Conservation (phyloP, 495 filamentous ascomycete species). For the Neurospora sp. region DNA sequence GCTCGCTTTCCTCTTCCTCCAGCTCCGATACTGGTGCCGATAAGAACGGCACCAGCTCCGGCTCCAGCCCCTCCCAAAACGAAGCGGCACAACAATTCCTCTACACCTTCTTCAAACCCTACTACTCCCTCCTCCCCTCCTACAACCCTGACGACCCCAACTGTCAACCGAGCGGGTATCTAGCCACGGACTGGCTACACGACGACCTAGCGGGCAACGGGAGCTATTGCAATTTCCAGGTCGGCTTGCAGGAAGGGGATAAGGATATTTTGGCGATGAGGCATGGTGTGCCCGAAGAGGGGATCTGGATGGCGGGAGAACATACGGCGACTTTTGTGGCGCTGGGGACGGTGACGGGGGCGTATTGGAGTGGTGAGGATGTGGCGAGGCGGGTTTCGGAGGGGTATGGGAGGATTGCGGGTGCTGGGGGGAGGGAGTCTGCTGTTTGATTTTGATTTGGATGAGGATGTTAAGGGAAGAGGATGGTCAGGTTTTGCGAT, state of each 20-base stretch:
- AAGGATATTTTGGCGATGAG: slow-evolving; percentile 66
- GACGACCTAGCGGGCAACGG: slow-evolving; percentile 82
- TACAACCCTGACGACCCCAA: slow-evolving; percentile 41
- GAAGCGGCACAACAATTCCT: slow-evolving; percentile 23
- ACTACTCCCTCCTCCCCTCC: slow-evolving; percentile 63
- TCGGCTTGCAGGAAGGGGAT: slow-evolving; percentile 60
- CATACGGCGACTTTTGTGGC: slow-evolving; percentile 88
- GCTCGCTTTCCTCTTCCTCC: slow-evolving; percentile 18
- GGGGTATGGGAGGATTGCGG: slow-evolving; percentile 15
- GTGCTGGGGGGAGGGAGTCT: not conserved
- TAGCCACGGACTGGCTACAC: slow-evolving; percentile 70
- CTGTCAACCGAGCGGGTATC: slow-evolving; percentile 52
- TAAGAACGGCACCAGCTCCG: not conserved
- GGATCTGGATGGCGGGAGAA: slow-evolving; percentile 88
- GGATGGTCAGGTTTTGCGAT: not conserved
- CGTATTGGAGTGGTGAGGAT: slow-evolving; percentile 84
- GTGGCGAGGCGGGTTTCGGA: slow-evolving; percentile 54
- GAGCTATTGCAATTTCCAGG: slow-evolving; percentile 85
- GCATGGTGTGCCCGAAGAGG: slow-evolving; percentile 54
- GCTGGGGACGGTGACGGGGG: slow-evolving; percentile 77
- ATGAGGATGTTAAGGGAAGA: not conserved
- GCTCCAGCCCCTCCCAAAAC: not conserved
- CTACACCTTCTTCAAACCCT: slow-evolving; percentile 56
- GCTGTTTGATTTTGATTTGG: not conserved
- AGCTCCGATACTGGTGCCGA: not conserved